A percentile compares a stretch with the other conserved stretches of the same genome.
Evolutionary conservation across 1,139 yeast genomes (phyloP).

Genomic region (Petasospora fabianii): DNA sequence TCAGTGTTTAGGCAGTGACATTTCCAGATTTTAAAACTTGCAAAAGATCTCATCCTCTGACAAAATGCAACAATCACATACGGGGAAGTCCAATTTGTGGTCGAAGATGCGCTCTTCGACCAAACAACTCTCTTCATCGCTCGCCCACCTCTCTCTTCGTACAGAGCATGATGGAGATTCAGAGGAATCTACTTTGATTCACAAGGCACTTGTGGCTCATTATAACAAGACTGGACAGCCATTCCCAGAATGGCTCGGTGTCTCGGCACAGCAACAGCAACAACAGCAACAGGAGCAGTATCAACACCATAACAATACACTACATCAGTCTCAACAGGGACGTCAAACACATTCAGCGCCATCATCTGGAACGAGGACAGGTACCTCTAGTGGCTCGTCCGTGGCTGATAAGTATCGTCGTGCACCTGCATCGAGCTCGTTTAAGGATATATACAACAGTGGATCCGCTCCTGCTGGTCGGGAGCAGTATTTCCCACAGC

Average conservation of each 20-base stretch:
- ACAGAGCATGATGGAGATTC: constrained; percentile 38
- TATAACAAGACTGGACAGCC: constrained; percentile 32
- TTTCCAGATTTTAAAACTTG: too few species aligned
- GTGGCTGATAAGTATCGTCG: constrained; percentile 9
- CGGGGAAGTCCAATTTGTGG: constrained; percentile 21
- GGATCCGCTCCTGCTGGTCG: constrained; percentile 1
- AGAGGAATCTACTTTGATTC: constrained; percentile 34
- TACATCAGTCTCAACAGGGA: constrained; percentile 9
- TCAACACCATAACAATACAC: too few species aligned
- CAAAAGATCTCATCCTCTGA: too few species aligned
- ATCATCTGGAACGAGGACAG: constrained; percentile 6
- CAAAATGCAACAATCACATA: too few species aligned
- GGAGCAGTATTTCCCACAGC: background rate
- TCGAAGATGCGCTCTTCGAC: constrained; percentile 25
- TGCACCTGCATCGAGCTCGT: constrained; percentile 15
- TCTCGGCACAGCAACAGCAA: constrained; percentile 17
- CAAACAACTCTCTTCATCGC: constrained; percentile 21
- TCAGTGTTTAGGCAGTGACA: too few species aligned
- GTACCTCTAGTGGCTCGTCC: constrained; percentile 5
- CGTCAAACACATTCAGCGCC: constrained; percentile 9
- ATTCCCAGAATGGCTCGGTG: constrained; percentile 40
- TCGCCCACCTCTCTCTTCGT: constrained; percentile 27
- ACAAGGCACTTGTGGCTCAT: constrained; percentile 35
- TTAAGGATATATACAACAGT: constrained; percentile 18
- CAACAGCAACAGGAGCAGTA: constrained; percentile 10